Evolutionary conservation across 1,284 basidiomycete genomes (phyloP), one percentile per base, ranked within the genome.

Genomic region (Ceratorhiza oryzae-sativae): DNA sequence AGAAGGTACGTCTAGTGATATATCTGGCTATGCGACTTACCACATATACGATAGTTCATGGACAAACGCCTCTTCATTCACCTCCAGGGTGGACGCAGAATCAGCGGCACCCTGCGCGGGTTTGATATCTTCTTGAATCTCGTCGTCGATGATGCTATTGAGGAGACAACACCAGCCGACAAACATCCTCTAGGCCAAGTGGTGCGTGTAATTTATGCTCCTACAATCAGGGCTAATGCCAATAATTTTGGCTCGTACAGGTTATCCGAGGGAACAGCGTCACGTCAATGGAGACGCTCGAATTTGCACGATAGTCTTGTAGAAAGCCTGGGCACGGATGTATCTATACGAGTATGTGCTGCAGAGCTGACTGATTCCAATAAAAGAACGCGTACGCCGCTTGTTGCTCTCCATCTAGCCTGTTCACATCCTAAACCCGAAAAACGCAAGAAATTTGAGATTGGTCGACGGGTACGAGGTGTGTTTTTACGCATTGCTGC

Each of bases 121-220:
- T 99, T 97, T 82, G 97, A 99, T 85, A 91, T 99, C 77, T 99
- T 99, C 85, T 84, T 99, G 80, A 99, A 99, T 81, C 87, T 99
- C 49, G 97, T 99, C 73, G 89, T 99, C 79, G 97, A 99, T 80
- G 94, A 98, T 78, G 93, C 94, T 15, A 82, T 91, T 77, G 97
- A 99, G 82, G 96, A 98, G 83, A 89, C 91, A 0, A 90, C 88
- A 10, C 90, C 90, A 41, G 94, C 90, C n/a, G 90, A 95, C 83
- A 95, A 94, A 80, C 90, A 90, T 77, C 90, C 90, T 20, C 91
- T 95, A 76, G 95, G 95, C 36, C 94, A 93, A 75, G 90, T 96
- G 68, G 95, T 97, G 80, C 79, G 94, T 86, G 15, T 12, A 34
- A 41, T 23, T 59, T 20, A 10, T 56, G 20, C 20, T 41, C 72